These are phyloP conservation scores for Pichia cephalocereana DNA, from an alignment of 805 yeast genomes.

Conservation along the genomic window DNA sequence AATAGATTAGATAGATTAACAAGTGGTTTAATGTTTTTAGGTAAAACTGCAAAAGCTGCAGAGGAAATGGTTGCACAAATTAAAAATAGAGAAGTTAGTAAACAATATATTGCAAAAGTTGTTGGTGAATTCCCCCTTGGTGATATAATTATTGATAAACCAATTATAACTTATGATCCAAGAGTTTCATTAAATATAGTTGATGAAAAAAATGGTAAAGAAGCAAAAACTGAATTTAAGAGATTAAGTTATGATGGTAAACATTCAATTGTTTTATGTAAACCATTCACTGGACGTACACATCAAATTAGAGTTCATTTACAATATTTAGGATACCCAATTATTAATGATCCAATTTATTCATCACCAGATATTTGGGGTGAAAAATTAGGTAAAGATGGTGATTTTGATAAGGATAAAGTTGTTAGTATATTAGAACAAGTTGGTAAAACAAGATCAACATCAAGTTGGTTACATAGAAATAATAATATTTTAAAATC, in stretches of 20 bases:
- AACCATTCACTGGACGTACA: conserved; percentile 86
- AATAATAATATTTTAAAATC: conserved; percentile 21
- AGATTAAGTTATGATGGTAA: conserved; percentile 61
- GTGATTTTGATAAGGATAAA: conserved; percentile 34
- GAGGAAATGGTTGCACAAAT: conserved; percentile 65
- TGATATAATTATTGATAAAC: conserved; percentile 48
- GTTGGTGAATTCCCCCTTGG: conserved; percentile 71
- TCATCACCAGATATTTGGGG: conserved; percentile 83
- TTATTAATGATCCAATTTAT: conserved; percentile 87
- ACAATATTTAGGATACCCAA: conserved; percentile 82
- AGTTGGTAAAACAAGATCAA: conserved; percentile 62
- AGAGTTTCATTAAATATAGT: conserved; percentile 58
- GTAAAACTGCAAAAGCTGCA: conserved; percentile 72
- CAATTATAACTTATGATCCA: conserved; percentile 65
- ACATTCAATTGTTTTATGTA: conserved; percentile 66
- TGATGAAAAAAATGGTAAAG: conserved; percentile 35
- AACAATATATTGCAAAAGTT: conserved; percentile 83
- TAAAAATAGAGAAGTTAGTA: conserved; percentile 62
- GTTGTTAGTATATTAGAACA: conserved; percentile 44
- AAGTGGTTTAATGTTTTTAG: conserved; percentile 88
- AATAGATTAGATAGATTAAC: conserved; percentile 86
- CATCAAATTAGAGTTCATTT: conserved; percentile 94
- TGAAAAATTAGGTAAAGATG: conserved; percentile 51
- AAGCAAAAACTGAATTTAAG: conserved; percentile 61
- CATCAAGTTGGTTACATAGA: conserved; percentile 61